Evolutionary conservation across 495 filamentous ascomycete species (phyloP), one percentile per base, ranked within the genome.

Genomic region (Endocarpon pusillum): DNA sequence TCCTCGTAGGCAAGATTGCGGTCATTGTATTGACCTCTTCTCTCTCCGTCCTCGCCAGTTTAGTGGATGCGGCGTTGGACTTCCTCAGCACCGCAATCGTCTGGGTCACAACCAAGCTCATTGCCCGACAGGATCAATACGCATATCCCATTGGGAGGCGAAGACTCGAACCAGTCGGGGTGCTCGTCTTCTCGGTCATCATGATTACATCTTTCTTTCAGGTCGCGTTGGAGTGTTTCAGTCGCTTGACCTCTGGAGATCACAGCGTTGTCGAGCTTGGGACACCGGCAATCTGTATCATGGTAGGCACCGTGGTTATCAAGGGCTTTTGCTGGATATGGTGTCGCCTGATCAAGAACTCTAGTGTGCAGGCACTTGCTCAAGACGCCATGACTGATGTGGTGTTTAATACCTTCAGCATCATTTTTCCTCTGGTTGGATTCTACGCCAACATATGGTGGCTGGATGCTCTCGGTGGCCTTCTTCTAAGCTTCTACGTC

Each of bases 151-250:
- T 91, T 19, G 84, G 79, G 17, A 64, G 86, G 4, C 77, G 71
- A 2, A 59, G 75, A 14, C 64, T 94, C 20, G 81, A 85, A 41
- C 80, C 81, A 1, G 42, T 87, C n/a, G 80, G 78, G 23, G 69
- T 87, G 5, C 62, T 87, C 7, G 69, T 87, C 34, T 87, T 85
- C 52, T 76, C 77, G 0, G 67, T 87, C 11, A 73, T 87, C 27
- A 87, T 87, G 75, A 73, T 92, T 25, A 85, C 78, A 2, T 82
- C 81, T 0, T 92, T 94, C 51, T 69, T 77, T 36, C 85, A 94
- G 51, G 82, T 94, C 10, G 75, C 64, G 8, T 47, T 92, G 2
- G 64, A 86, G 42, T 81, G 80, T 33, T 39, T 81, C 19, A 60
- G 70, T 32, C 69, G 73, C 21, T 59, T 94, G n/a, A 64, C 62